Conservation (phyloP, 2,329 filamentous ascomycete species). For the Diplocarpon mali region DNA sequence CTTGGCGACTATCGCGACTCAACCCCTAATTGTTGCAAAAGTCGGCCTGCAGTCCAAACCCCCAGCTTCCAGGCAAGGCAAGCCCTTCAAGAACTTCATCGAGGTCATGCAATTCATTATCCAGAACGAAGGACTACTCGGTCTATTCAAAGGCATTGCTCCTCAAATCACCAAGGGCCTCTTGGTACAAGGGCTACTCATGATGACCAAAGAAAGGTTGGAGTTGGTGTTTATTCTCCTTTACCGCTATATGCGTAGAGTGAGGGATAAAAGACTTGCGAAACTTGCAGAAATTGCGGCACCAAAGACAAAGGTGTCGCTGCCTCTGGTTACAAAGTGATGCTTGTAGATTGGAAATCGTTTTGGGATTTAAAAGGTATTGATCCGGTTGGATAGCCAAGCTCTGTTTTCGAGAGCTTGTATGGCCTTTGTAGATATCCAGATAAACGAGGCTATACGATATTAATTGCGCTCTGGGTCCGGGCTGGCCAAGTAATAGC, state of each 20-base stretch:
- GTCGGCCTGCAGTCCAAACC: conserved; percentile 92
- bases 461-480: not conserved
- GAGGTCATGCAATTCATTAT: conserved; percentile 95
- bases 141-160: conserved; percentile 94
- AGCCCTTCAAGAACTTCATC: conserved; percentile 83
- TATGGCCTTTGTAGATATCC: conserved; percentile 8
- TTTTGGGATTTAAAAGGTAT: not conserved
- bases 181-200: conserved; percentile 86
- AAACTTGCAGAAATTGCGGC: conserved; percentile 55
- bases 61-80: conserved; percentile 70
- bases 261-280: conserved; percentile 59
- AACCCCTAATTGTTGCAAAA: conserved; percentile 95
- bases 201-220: conserved; percentile 98
- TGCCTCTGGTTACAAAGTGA: conserved; percentile 21
- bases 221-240: conserved; percentile 81
- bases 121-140: conserved; percentile 68
- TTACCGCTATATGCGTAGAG: conserved; percentile 65
- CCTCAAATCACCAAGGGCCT: conserved; percentile 91
- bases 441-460: not conserved
- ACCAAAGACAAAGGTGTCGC: conserved; percentile 38
- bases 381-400: conserved; percentile 1
- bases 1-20: conserved; percentile 81
- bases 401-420: conserved; percentile 1
- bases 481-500: too few species aligned
- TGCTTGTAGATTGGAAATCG: conserved; percentile 10